Evolutionary conservation across 164 flowering plant species (phyloP).

Genomic region (Vitis riparia): DNA sequence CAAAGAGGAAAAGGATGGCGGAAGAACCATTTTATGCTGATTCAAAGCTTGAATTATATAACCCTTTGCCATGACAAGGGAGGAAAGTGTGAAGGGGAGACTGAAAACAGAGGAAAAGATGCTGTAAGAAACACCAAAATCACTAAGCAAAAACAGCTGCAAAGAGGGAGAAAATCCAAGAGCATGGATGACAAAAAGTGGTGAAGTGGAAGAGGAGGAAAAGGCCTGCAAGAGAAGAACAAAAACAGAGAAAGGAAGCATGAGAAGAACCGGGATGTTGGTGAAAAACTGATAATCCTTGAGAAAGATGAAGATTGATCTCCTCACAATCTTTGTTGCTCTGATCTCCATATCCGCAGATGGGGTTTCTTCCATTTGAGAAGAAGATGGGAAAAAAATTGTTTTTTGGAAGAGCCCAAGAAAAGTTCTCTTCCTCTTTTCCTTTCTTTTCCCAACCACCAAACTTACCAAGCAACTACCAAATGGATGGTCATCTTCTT

Average conservation of each 20-base stretch:
- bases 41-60: conserved; percentile 18
- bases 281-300: conserved; percentile 22
- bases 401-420: not conserved
- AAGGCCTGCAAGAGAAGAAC: conserved; percentile 16
- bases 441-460: too few species aligned
- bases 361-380: not conserved
- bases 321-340: conserved; percentile 21
- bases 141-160: not conserved
- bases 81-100: conserved; percentile 17
- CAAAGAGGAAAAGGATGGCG: conserved; percentile 14
- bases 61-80: conserved; percentile 21
- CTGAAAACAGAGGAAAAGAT: conserved; percentile 4
- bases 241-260: conserved; percentile 29
- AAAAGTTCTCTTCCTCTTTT: not conserved
- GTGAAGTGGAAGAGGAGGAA: not conserved
- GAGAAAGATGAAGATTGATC: conserved; percentile 25
- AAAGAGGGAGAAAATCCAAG: conserved; percentile 6
- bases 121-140: not conserved
- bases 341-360: conserved; percentile 13
- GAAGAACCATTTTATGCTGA: conserved; percentile 2
- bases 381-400: not conserved
- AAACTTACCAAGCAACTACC: too few species aligned
- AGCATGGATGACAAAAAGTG: not conserved
- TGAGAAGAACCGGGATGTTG: conserved; percentile 17
- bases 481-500: too few species aligned